phyloP scores from a whole-genome alignment of 129 eudicot genomes.

The Helichrysum umbraculigerum region DNA sequence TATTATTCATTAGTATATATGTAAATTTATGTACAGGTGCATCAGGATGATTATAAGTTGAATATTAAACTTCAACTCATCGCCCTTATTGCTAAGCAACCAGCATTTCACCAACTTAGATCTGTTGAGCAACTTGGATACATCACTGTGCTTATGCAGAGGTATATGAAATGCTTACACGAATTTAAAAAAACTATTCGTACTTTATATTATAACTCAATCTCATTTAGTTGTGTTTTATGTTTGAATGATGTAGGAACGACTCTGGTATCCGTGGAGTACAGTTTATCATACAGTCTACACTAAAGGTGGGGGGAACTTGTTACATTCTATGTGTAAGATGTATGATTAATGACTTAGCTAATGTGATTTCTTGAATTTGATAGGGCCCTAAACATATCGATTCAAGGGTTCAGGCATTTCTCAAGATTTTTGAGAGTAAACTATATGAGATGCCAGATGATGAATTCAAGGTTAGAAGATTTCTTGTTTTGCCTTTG shows the following conservation, averaged over 20 bases:
- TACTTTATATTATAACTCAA: slow-evolving; percentile 1
- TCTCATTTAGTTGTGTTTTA: slow-evolving; percentile 8
- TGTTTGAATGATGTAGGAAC: slow-evolving; percentile 46
- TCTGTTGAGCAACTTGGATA: slow-evolving; percentile 99
- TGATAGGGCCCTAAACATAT: slow-evolving; percentile 82
- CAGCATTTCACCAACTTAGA: slow-evolving; percentile 98
- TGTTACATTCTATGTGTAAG: slow-evolving; percentile 7
- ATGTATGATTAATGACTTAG: neutral
- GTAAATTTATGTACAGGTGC: slow-evolving; percentile 52
- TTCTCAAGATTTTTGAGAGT: slow-evolving; percentile 81
- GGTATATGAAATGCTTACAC: slow-evolving; percentile 36
- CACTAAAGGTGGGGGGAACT: slow-evolving; percentile 52
- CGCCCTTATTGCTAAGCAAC: slow-evolving; percentile 91
- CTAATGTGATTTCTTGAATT: slow-evolving; percentile 20
- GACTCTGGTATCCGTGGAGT: slow-evolving; percentile 87
- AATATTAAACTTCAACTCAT: slow-evolving; percentile 87
- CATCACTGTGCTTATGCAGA: slow-evolving; percentile 77
- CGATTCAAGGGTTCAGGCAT: slow-evolving; percentile 77
- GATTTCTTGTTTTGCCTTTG: neutral
- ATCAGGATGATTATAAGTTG: slow-evolving; percentile 77
- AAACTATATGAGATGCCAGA: slow-evolving; percentile 77
- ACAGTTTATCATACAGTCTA: slow-evolving; percentile 87
- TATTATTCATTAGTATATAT: slow-evolving; percentile 17
- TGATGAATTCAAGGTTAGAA: slow-evolving; percentile 81
- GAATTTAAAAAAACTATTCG: neutral